A percentile compares a stretch with the other conserved stretches of the same genome.
Conservation (phyloP, 2,329 filamentous ascomycete species). For the Ceratocystis eucalypticola region DNA sequence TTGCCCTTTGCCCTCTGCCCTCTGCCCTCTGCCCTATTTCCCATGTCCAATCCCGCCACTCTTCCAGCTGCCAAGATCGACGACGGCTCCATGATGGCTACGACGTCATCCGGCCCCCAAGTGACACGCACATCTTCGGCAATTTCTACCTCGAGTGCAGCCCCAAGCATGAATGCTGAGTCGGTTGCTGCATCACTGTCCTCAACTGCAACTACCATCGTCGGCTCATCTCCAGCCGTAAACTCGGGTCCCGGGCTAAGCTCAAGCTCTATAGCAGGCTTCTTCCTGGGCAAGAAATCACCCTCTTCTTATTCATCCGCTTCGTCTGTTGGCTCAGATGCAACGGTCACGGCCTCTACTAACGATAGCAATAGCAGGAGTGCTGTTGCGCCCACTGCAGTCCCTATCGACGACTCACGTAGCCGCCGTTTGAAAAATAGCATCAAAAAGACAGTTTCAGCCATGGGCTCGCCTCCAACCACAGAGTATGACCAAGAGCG, state of each 20-base stretch:
- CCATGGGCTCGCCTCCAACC: conserved; percentile 20
- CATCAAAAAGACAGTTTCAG: conserved; percentile 19
- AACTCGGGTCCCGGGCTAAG: background rate
- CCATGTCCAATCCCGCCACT: background rate
- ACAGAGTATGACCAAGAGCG: conserved; percentile 19
- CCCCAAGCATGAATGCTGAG: conserved; percentile 9
- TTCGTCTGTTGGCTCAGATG: background rate
- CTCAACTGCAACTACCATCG: conserved; percentile 10
- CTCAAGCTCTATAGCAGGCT: background rate
- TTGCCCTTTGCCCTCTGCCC: background rate
- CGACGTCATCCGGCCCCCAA: background rate
- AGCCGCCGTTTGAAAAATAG: conserved; percentile 16
- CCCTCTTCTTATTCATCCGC: background rate
- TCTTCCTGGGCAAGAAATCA: conserved; percentile 1
- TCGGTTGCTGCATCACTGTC: conserved; percentile 10
- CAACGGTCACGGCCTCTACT: background rate
- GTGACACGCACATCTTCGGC: conserved; percentile 14
- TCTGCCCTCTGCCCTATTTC: background rate
- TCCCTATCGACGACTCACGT: conserved; percentile 10
- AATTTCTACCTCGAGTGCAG: conserved; percentile 3
- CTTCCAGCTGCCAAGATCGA: background rate
- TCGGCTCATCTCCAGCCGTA: conserved; percentile 3
- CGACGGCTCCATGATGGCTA: background rate
- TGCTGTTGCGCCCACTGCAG: background rate
- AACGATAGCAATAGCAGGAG: too few species aligned